Evolutionary conservation across 2,329 filamentous ascomycete genomes (phyloP).

Genomic region (Piedraia hortae): DNA sequence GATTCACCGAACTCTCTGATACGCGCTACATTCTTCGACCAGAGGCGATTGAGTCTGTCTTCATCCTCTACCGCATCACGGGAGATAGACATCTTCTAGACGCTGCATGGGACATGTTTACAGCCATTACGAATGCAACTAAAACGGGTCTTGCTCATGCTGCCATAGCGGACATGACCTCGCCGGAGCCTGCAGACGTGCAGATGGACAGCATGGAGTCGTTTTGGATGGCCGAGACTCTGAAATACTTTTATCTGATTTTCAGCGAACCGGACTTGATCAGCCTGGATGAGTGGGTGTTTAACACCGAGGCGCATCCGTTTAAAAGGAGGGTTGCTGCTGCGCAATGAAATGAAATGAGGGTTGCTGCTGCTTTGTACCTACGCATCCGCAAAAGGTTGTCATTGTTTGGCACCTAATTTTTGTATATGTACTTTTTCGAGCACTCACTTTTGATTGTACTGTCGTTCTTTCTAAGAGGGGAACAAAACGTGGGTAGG

Average conservation of each 20-base stretch:
- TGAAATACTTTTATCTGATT: slow-evolving; percentile 23
- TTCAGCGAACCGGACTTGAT: slow-evolving; percentile 18
- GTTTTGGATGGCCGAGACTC: slow-evolving; percentile 23
- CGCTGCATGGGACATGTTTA: slow-evolving; percentile 24
- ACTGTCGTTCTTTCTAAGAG: too few species aligned
- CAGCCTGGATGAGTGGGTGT: slow-evolving; percentile 21
- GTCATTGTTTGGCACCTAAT: too few species aligned
- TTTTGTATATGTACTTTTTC: too few species aligned
- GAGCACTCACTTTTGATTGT: too few species aligned
- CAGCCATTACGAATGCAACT: slow-evolving; percentile 17
- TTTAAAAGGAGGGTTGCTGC: too few species aligned
- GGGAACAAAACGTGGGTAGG: too few species aligned
- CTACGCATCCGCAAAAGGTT: too few species aligned
- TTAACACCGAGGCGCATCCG: slow-evolving; percentile 24
- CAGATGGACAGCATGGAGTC: slow-evolving; percentile 21
- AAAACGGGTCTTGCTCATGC: slow-evolving; percentile 20
- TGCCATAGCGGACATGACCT: slow-evolving; percentile 17
- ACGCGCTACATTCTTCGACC: slow-evolving; percentile 22
- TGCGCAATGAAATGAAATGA: too few species aligned
- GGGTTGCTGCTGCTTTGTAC: too few species aligned
- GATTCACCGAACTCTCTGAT: slow-evolving; percentile 19
- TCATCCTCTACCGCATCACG: slow-evolving; percentile 31
- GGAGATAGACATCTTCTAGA: slow-evolving; percentile 22
- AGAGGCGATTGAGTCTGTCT: slow-evolving; percentile 34
- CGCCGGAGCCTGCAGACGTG: slow-evolving; percentile 8